These are phyloP conservation scores for Heimioporus sp. DNA, from an alignment of 768 basidiomycete genomes.

Conservation along the genomic window DNA sequence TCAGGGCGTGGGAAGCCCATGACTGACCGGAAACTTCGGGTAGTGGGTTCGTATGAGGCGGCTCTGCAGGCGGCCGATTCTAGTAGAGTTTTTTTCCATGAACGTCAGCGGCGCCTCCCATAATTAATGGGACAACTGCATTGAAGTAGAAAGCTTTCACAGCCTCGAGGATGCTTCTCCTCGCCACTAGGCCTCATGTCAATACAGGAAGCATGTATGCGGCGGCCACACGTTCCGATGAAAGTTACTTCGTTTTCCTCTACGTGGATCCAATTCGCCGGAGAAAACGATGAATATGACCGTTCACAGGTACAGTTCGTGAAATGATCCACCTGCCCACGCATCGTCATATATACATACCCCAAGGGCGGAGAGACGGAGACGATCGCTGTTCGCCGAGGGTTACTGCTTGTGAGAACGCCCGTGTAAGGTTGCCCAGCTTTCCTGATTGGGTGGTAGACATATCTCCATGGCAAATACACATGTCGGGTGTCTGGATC, in stretches of 20 bases:
- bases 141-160: background rate
- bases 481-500: background rate
- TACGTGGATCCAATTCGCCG: slow-evolving; percentile 2
- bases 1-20: too few species aligned
- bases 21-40: too few species aligned
- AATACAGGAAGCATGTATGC: slow-evolving; percentile 5
- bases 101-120: background rate
- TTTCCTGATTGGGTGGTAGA: background rate
- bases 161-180: slow-evolving; percentile 3
- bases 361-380: slow-evolving; percentile 8
- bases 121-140: background rate
- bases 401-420: slow-evolving; percentile 2
- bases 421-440: background rate
- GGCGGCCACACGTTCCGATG: slow-evolving; percentile 1
- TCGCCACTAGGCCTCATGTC: slow-evolving; percentile 14
- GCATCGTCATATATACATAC: background rate
- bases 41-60: too few species aligned
- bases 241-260: slow-evolving; percentile 3
- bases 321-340: slow-evolving; percentile 18
- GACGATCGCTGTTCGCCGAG: slow-evolving; percentile 5
- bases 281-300: slow-evolving; percentile 8
- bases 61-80: background rate
- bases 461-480: background rate
- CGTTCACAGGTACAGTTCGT: slow-evolving; percentile 19
- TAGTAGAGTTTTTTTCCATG: background rate